Conservation (phyloP, 768 basidiomycete genomes). For the Cyclocybe cylindracea region DNA sequence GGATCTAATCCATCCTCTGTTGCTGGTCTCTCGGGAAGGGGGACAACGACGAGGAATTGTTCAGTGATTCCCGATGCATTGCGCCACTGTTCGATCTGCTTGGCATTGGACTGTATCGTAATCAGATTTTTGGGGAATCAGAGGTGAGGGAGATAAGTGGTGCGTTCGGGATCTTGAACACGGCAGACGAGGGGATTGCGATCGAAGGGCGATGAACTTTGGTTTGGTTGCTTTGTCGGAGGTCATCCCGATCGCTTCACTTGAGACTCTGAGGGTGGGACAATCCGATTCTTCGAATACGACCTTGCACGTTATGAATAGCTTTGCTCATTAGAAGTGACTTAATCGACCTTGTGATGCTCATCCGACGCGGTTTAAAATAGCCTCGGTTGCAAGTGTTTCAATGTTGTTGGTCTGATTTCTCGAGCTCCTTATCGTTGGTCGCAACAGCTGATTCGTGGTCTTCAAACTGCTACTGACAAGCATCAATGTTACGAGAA, state of each 20-base stretch:
- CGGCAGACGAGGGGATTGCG: conserved; percentile 17
- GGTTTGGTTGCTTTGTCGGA: neutral
- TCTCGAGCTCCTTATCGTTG: no score
- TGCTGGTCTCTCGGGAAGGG: conserved; percentile 8
- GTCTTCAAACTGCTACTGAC: no score
- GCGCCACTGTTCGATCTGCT: conserved; percentile 15
- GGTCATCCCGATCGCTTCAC: neutral
- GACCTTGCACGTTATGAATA: no score
- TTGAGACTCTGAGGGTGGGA: no score
- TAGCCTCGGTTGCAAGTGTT: no score
- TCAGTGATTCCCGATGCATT: conserved; percentile 11
- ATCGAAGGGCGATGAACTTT: conserved; percentile 13
- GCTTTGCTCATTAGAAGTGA: no score
- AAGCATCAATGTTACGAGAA: no score
- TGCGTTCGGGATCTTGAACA: conserved; percentile 18
- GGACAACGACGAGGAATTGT: conserved; percentile 14
- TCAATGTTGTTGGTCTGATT: no score
- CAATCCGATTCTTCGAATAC: neutral
- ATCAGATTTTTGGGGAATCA: conserved; percentile 9
- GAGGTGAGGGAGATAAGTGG: conserved; percentile 14
- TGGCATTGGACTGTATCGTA: conserved; percentile 17
- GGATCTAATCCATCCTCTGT: neutral
- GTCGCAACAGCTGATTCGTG: no score
- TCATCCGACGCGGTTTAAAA: no score
- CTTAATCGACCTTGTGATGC: neutral